Base-by-base conservation (phyloP, 2,329 filamentous ascomycete species). In the Golovinomyces cichoracearum region DNA sequence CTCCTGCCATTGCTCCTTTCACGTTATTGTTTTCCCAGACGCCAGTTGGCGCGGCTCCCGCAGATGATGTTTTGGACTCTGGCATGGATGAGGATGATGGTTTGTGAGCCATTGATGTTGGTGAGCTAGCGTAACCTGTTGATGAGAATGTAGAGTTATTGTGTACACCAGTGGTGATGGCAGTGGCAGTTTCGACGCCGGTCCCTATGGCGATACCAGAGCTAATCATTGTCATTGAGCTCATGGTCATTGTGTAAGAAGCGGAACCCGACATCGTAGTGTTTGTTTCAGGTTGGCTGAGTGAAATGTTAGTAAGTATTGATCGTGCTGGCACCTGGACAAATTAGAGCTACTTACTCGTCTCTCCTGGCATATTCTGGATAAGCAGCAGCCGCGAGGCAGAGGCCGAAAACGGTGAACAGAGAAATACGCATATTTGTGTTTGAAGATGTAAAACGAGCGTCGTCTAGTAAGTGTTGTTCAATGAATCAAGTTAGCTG, bases 171-270 rank as follows among this genome's bases (percentile, higher is more conserved):
- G 41, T 25, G 25, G 41, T 25, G 12, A 22, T 19, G 7, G 41
- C 21, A n/a, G 23, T 15, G 12, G 41, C 12, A 9, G 41, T 44
- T 73, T 48, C 72, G 65, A 53, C 98, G 68, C 38, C 86, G 71
- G 48, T 76, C 71, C 57, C 84, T 21, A 41, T n/a, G 10, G 19
- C 19, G 13, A 17, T n/a, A 41, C 13, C 21, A 21, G 37, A n/a
- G 6, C 21, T 41, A 3, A 21, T n/a, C 10, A 10, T 15, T 4
- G 37, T 35, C n/a, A 10, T 35, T 3, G 4, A 2, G 2, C n/a
- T 35, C 2, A 5, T 41, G 13, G 21, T 15, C 19, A 10, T 17
- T 21, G 3, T n/a, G 7, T 44, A n/a, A 10, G 13, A 25, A 27
- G 15, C 15, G 4, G 29, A 9, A 33, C 29, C 9, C 15, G 29